Evolutionary conservation across 2,329 filamentous ascomycete species (phyloP).

Genomic region (Ceratocystis albifundus): DNA sequence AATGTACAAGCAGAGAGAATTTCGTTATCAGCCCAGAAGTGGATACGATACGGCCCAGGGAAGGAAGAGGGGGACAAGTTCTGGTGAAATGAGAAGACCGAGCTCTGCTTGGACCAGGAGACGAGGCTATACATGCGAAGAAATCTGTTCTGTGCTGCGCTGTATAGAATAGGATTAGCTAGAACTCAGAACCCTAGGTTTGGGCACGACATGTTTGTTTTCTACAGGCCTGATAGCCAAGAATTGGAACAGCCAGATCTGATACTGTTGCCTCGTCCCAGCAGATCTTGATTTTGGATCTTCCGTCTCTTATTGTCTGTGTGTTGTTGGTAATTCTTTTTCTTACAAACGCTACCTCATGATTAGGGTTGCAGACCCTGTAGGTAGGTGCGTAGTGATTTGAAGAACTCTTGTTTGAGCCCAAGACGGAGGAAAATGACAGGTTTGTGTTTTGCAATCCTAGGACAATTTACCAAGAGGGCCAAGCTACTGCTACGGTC

Average conservation of each 20-base stretch:
- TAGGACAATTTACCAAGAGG: background rate
- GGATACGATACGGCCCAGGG: background rate
- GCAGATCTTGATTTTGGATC: background rate
- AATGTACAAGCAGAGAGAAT: background rate
- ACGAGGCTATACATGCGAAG: background rate
- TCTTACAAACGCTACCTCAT: background rate
- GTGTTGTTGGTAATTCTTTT: background rate
- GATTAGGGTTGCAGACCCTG: background rate
- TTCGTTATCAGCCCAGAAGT: slow-evolving; percentile 8
- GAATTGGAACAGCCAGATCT: background rate
- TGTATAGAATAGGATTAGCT: background rate
- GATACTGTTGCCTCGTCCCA: background rate
- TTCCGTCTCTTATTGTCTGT: background rate
- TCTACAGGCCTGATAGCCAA: background rate
- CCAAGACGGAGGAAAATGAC: background rate
- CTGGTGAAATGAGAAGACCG: slow-evolving; percentile 11
- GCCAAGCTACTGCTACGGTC: background rate
- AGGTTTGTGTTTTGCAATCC: background rate
- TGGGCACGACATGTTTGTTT: background rate
- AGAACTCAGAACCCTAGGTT: background rate
- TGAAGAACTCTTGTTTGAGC: background rate
- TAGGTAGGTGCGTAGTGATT: background rate
- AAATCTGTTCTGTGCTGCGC: background rate
- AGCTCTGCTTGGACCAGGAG: slow-evolving; percentile 5
- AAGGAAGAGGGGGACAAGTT: background rate